phyloP scores from a whole-genome alignment of 441 rosid species.

The Flueggea neowawraea region DNA sequence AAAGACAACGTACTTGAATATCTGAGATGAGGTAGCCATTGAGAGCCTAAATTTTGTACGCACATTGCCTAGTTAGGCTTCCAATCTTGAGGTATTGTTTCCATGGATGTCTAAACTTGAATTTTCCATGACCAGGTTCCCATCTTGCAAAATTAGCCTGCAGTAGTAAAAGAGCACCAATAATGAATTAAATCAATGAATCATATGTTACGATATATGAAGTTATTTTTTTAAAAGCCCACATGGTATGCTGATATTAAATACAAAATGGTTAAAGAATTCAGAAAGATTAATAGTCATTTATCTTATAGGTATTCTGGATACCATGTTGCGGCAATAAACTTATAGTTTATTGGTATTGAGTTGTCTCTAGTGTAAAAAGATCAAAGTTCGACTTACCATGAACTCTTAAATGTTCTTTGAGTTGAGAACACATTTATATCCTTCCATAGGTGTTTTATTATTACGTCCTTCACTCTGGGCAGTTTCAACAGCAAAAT shows the following conservation, averaged over 20 bases:
- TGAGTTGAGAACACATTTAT: slow-evolving; percentile 55
- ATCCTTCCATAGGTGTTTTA: slow-evolving; percentile 31
- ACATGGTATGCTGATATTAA: too few relatives aligned
- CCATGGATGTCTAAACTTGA: slow-evolving; percentile 75
- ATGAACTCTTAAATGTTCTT: slow-evolving; percentile 58
- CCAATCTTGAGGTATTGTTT: slow-evolving; percentile 52
- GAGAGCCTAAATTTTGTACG: slow-evolving; percentile 43
- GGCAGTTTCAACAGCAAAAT: background rate
- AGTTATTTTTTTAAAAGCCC: background rate
- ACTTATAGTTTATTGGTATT: too few relatives aligned
- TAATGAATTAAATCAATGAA: background rate
- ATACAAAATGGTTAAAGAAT: too few relatives aligned
- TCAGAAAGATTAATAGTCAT: too few relatives aligned
- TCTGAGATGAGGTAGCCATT: slow-evolving; percentile 36
- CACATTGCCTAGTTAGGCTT: slow-evolving; percentile 37
- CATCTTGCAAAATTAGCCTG: slow-evolving; percentile 76
- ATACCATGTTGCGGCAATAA: too few relatives aligned
- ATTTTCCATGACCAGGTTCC: slow-evolving; percentile 78
- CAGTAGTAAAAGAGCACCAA: background rate
- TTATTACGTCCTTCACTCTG: slow-evolving; percentile 57
- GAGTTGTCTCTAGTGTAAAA: too few relatives aligned
- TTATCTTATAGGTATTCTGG: too few relatives aligned
- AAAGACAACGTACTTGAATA: slow-evolving; percentile 14
- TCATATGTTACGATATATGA: background rate
- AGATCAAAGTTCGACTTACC: slow-evolving; percentile 28